phyloP scores from a whole-genome alignment of 2,329 filamentous ascomycete species.

The Zymoseptoria crescenta region DNA sequence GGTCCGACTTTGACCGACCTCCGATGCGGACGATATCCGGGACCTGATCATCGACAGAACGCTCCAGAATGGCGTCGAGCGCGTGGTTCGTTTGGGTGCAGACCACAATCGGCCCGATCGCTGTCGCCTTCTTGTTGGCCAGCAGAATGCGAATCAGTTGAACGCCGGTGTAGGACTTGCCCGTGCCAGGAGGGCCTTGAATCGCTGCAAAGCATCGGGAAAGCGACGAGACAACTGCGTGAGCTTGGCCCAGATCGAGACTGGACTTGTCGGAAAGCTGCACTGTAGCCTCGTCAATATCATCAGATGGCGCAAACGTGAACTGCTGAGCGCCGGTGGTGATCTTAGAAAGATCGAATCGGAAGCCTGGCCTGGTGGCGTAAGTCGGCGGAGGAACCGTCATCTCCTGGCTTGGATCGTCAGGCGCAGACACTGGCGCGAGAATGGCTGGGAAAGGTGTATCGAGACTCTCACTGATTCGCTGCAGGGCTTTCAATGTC shows the following conservation, averaged over 20 bases:
- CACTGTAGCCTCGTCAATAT: conserved; percentile 5
- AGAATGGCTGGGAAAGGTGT: conserved; percentile 28
- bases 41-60: conserved; percentile 45
- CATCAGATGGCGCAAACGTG: not conserved
- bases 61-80: conserved; percentile 53
- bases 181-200: conserved; percentile 68
- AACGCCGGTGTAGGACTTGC: conserved; percentile 67
- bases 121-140: conserved; percentile 40
- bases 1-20: conserved; percentile 48
- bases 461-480: conserved; percentile 33
- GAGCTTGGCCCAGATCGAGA: conserved; percentile 49
- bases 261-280: conserved; percentile 26
- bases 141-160: conserved; percentile 52
- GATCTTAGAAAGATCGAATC: conserved; percentile 34
- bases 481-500: conserved; percentile 49
- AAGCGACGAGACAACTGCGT: conserved; percentile 50
- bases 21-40: conserved; percentile 57
- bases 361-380: conserved; percentile 41
- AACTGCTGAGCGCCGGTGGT: conserved; percentile 12
- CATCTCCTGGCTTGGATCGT: conserved; percentile 11
- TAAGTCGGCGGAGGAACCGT: conserved; percentile 45
- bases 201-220: conserved; percentile 51
- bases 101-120: conserved; percentile 50
- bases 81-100: conserved; percentile 47
- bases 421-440: conserved; percentile 14